These are phyloP conservation scores for Quercus lobata DNA, from an alignment of 331 rosid genomes.

Conservation along the genomic window DNA sequence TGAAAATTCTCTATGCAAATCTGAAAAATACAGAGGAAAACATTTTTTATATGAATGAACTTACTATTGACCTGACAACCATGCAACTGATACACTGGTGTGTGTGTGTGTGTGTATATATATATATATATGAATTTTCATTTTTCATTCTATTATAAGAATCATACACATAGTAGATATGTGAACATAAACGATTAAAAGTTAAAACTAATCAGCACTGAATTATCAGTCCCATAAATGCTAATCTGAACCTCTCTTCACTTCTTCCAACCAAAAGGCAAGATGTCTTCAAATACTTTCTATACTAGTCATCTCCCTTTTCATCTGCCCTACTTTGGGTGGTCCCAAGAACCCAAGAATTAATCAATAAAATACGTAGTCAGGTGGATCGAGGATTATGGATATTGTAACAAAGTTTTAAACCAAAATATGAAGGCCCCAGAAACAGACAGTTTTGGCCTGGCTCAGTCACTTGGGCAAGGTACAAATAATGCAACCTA, in stretches of 20 bases:
- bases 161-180: no score
- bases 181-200: no score
- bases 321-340: neutral
- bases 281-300: neutral
- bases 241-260: no score
- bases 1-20: no score
- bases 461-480: conserved; percentile 19
- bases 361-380: conserved; percentile 20
- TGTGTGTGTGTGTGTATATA: rapidly evolving
- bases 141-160: neutral
- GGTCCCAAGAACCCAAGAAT: conserved; percentile 10
- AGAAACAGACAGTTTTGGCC: neutral
- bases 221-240: no score
- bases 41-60: no score
- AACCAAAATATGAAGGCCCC: conserved; percentile 4
- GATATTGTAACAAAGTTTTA: conserved; percentile 26
- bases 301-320: neutral
- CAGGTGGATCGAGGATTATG: conserved; percentile 26
- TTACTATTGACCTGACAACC: no score
- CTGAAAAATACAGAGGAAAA: no score
- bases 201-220: no score
- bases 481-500: conserved; percentile 9
- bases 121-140: neutral
- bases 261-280: neutral
- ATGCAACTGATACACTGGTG: no score